Evolutionary conservation across 306 rosid genomes (phyloP).

Genomic region (Dalbergia oliveri): DNA sequence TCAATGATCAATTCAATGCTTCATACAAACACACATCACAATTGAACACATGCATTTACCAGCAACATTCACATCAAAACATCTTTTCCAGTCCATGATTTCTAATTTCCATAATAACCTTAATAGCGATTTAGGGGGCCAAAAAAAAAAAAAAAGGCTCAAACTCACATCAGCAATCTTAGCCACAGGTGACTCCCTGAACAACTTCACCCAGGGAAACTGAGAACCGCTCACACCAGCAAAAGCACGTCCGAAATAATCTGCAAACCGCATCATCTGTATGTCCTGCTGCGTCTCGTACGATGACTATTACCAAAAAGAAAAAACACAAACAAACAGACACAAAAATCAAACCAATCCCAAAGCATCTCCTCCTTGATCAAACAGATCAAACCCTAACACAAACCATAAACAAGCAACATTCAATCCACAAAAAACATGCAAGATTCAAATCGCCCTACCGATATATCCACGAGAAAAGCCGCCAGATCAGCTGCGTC

Average conservation of each 20-base stretch:
- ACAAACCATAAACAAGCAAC: constrained; percentile 44
- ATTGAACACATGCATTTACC: constrained; percentile 20
- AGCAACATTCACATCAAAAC: constrained; percentile 10
- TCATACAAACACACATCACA: constrained; percentile 31
- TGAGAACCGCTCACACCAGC: constrained; percentile 79
- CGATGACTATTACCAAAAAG: constrained; percentile 54
- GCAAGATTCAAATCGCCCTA: constrained; percentile 47
- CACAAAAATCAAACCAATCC: neutral
- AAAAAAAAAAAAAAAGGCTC: constrained; percentile 1
- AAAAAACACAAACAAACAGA: constrained; percentile 29
- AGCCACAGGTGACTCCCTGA: constrained; percentile 80
- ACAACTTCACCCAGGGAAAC: constrained; percentile 92
- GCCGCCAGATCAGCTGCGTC: constrained; percentile 70
- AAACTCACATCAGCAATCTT: constrained; percentile 90
- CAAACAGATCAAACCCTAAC: constrained; percentile 59
- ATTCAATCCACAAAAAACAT: constrained; percentile 25
- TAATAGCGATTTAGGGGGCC: neutral
- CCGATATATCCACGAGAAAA: constrained; percentile 72
- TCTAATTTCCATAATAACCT: constrained; percentile 1
- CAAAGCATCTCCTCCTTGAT: constrained; percentile 31
- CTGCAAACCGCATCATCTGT: constrained; percentile 89
- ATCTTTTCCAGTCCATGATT: neutral
- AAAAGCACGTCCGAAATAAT: constrained; percentile 87
- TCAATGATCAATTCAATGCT: neutral
- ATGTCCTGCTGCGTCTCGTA: constrained; percentile 72